phyloP scores from a whole-genome alignment of 2,329 filamentous ascomycete genomes.

The Harringtonia lauricola region DNA sequence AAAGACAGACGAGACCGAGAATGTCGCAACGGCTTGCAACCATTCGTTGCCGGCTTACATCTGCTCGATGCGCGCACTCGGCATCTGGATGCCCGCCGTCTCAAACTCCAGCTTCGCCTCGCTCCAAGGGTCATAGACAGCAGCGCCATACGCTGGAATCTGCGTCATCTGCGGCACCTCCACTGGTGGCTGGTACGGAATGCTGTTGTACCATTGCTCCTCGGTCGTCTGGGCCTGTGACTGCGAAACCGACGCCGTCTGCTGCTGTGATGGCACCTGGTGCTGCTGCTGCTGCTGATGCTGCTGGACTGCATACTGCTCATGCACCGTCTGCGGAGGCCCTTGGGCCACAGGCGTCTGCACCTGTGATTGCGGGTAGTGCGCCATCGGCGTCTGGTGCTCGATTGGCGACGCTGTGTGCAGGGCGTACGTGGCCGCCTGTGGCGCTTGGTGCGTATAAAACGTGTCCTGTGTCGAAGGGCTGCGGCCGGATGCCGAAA shows the following conservation, averaged over 20 bases:
- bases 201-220: slow-evolving; percentile 39
- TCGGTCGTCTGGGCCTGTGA: slow-evolving; percentile 19
- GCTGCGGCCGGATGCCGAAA: slow-evolving; percentile 41
- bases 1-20: too few species aligned
- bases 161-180: slow-evolving; percentile 44
- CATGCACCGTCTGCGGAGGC: slow-evolving; percentile 6
- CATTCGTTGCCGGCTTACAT: slow-evolving; percentile 30
- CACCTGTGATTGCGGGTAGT: slow-evolving; percentile 27
- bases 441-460: slow-evolving; percentile 44
- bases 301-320: slow-evolving; percentile 13
- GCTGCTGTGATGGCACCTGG: slow-evolving; percentile 19
- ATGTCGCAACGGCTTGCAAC: too few species aligned
- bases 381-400: slow-evolving; percentile 23
- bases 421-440: slow-evolving; percentile 35
- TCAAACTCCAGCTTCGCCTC: slow-evolving; percentile 44
- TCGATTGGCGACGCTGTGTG: slow-evolving; percentile 37
- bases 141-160: slow-evolving; percentile 35
- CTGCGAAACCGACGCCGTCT: slow-evolving; percentile 23
- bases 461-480: slow-evolving; percentile 41
- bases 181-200: slow-evolving; percentile 45
- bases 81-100: slow-evolving; percentile 47
- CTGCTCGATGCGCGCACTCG: slow-evolving; percentile 45
- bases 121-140: slow-evolving; percentile 41
- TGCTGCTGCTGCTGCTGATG: slow-evolving; percentile 20
- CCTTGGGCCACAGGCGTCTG: slow-evolving; percentile 21